Base-by-base conservation (phyloP, 176 grass and related monocot genomes). In the Triticum aestivum region DNA sequence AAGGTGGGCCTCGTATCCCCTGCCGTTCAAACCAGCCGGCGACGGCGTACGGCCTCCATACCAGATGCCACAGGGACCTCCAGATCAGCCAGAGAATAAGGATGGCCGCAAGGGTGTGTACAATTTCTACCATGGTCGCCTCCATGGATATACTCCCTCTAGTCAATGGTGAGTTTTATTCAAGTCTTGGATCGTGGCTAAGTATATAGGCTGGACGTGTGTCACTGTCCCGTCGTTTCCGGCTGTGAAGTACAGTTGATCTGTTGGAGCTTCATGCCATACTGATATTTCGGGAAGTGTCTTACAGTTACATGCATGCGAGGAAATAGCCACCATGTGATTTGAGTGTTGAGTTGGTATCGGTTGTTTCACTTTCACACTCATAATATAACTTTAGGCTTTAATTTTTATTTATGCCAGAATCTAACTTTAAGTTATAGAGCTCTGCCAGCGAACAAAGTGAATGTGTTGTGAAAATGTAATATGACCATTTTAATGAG, bases 1-100 rank as follows among this genome's bases (percentile, higher is more conserved):
- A 90, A 12, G 58, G 9, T 17, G 92, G 92, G 1, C 92, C 92
- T 3, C 79, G 11, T 23, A 93, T 8, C 6, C 88, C 92, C 78
- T 93, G 88, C 83, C 78, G 12, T 17, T 67, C 73, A 39, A 89
- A 86, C 24, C 44, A 20, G 33, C 51, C 34, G 10, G 69, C 24
- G 29, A 88, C 71, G 13, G 51, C 49, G 20, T 64, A 85, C 15
- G 92, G 89, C 23, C 80, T 84, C 92, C 83, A 84, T 1, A 45
- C 75, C 4, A 92, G 83, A 15, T 79, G 59, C 87, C 87, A 84
- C 6, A 82, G 62, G 27, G 37, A 42, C 34, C 33, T 34, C 33
- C 4, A 34, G 33, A 34, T 34, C 33, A 34, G 33, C 33, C 33
- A 34, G 33, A 34, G 33, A 4, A 4, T 34, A 35, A 35, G 34